Percentiles rank a stretch among this genome's conserved stretches.
phyloP scores from a whole-genome alignment of 2,329 filamentous ascomycete species.

The Epichloe sibirici region DNA sequence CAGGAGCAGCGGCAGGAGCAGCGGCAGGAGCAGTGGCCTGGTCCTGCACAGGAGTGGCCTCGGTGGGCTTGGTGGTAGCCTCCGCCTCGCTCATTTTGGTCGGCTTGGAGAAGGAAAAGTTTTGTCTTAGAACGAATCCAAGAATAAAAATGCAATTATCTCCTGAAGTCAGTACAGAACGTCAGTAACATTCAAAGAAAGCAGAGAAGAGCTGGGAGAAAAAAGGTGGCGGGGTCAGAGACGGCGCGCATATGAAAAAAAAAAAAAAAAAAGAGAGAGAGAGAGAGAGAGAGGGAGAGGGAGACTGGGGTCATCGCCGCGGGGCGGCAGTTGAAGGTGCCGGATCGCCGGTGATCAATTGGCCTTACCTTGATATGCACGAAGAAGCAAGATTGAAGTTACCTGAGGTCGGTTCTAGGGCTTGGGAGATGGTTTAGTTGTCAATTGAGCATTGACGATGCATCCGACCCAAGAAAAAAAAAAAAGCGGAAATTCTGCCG shows the following conservation, averaged over 20 bases:
- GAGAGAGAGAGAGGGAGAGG: too few relatives aligned
- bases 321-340: neutral
- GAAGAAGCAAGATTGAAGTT: neutral
- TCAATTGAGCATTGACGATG: neutral
- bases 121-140: neutral
- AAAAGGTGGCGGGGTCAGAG: neutral
- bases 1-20: conserved; percentile 6
- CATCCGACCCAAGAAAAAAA: neutral
- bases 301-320: neutral
- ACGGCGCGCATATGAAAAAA: neutral
- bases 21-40: conserved; percentile 8
- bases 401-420: neutral
- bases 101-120: neutral
- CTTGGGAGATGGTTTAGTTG: neutral
- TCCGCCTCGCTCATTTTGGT: conserved; percentile 11
- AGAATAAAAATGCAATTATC: neutral
- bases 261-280: neutral
- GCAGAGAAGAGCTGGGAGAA: neutral
- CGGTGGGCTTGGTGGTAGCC: conserved; percentile 13
- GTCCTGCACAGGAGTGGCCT: conserved; percentile 14
- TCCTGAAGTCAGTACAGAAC: neutral
- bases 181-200: neutral
- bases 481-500: conserved; percentile 8
- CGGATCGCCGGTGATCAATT: neutral
- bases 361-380: neutral